phyloP scores from a whole-genome alignment of 306 rosid species.

The Medicago truncatula region MtrunA17r5.0-ANR NC_053048.1:49162001-49162500 shows the following conservation, averaged over 20 bases:
- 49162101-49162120: constrained; percentile 42
- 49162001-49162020: constrained; percentile 58
- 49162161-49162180: background rate
- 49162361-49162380: background rate
- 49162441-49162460: constrained; percentile 82
- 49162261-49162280: background rate
- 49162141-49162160: background rate
- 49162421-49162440: constrained; percentile 60
- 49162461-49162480: constrained; percentile 60
- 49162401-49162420: constrained; percentile 48
- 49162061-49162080: constrained; percentile 58
- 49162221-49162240: background rate
- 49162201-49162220: background rate
- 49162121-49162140: background rate
- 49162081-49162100: constrained; percentile 74
- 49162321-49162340: background rate
- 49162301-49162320: background rate
- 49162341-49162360: background rate
- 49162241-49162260: background rate
- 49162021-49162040: constrained; percentile 68
- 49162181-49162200: background rate
- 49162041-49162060: constrained; percentile 54
- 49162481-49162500: constrained; percentile 51
- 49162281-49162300: background rate
- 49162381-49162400: constrained; percentile 40